Evolutionary conservation across 208 protist genomes (phyloP), one percentile per base, ranked within the genome.

Genomic region (Leishmania guyanensis): DNA sequence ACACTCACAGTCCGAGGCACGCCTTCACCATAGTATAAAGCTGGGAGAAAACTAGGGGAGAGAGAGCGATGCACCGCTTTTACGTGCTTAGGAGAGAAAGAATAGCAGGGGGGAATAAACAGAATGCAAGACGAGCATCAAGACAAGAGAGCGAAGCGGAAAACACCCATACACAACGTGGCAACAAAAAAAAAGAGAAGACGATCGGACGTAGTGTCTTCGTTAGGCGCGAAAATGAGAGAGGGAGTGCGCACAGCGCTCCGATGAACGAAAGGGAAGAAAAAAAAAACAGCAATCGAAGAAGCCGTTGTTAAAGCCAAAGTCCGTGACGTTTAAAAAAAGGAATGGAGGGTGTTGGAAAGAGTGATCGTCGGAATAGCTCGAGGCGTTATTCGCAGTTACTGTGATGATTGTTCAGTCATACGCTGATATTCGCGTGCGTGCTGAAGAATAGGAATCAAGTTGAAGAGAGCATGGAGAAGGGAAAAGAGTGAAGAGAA

Each of bases 101-200:
- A n/a, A 65, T 10, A 29, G 26, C 16, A 65, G n/a, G 36, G 36
- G 36, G 36, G 36, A 39, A 65, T 36, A 33, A 65, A 22, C 5
- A 83, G 72, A 83, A 39, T 39, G 36, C 73, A 78, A 48, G 76
- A 60, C 9, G 1, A 62, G 50, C 12, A 50, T 26, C 54, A 39
- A 72, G 51, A 22, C 43, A 29, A 69, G 71, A 17, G 70, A 60
- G 43, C 20, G 54, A 72, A 68, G 43, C 54, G 5, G 70, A 62
- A 79, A 75, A 29, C 50, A 6, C 51, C 0, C 51, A 8, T 8
- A 54, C 51, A 54, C 51, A 54, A 8, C 51, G 51, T 8, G 51
- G 51, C 12, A 54, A 1, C 33, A 33, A 8, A 16, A 54, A 0
- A 8, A 54, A 54, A 54, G 51, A 17, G 51, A 54, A 16, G 9